Percentiles rank a stretch among this genome's conserved stretches.
Evolutionary conservation across 2,329 filamentous ascomycete genomes (phyloP).

Genomic region (Leptoxyphium fumago): DNA sequence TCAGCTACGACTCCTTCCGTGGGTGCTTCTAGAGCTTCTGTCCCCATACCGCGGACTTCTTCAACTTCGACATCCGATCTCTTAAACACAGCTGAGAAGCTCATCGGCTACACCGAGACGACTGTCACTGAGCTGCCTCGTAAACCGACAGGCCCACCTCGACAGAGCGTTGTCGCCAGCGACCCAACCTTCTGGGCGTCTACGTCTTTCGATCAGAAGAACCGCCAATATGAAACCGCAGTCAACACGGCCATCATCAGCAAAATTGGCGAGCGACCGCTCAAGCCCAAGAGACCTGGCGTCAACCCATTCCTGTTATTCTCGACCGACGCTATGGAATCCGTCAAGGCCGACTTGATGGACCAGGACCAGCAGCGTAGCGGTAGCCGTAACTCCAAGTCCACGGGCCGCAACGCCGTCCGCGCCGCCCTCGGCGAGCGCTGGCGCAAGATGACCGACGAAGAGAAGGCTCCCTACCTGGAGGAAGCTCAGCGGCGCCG

Average conservation of each 20-base stretch:
- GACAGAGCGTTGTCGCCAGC: slow-evolving; percentile 16
- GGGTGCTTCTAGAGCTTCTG: slow-evolving; percentile 18
- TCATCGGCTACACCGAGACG: neutral
- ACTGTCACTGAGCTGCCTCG: neutral
- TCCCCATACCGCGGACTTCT: slow-evolving; percentile 39
- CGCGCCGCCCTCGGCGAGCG: slow-evolving; percentile 73
- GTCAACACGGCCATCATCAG: slow-evolving; percentile 42
- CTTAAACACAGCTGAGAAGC: neutral
- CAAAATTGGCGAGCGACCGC: slow-evolving; percentile 59
- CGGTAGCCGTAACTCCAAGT: slow-evolving; percentile 48
- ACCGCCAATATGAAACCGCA: slow-evolving; percentile 40
- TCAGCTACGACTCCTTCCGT: slow-evolving; percentile 7
- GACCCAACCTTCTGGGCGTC: slow-evolving; percentile 20
- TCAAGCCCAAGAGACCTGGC: slow-evolving; percentile 55
- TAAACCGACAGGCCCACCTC: slow-evolving; percentile 11
- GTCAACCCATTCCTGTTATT: slow-evolving; percentile 83
- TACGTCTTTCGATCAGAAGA: slow-evolving; percentile 16
- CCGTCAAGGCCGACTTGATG: slow-evolving; percentile 48
- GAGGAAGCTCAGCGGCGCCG: slow-evolving; percentile 61
- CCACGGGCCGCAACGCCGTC: slow-evolving; percentile 52
- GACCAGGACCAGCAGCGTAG: slow-evolving; percentile 37
- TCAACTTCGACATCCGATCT: neutral
- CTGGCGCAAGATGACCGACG: slow-evolving; percentile 67
- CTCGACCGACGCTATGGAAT: slow-evolving; percentile 58
- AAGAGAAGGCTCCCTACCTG: slow-evolving; percentile 62